Conservation (phyloP, 805 yeast genomes). For the Wickerhamomyces hampshirensis region DNA sequence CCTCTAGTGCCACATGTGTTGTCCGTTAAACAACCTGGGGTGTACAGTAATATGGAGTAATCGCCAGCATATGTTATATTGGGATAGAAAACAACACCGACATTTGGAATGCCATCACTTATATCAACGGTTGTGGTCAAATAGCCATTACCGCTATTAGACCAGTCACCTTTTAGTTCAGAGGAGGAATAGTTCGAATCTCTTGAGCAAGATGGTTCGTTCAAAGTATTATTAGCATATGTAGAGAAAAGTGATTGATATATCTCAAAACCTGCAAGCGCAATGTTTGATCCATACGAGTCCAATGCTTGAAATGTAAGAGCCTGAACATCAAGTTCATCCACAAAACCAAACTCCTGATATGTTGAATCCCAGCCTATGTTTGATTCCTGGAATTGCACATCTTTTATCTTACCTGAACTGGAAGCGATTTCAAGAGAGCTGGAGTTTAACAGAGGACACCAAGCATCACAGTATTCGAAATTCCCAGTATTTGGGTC, state of each 20-base stretch:
- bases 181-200: constrained; percentile 24
- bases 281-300: constrained; percentile 67
- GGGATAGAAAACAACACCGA: constrained; percentile 54
- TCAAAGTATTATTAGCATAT: constrained; percentile 72
- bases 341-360: constrained; percentile 81
- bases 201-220: constrained; percentile 55
- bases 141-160: constrained; percentile 29
- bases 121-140: constrained; percentile 28
- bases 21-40: constrained; percentile 82
- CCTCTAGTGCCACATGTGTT: constrained; percentile 68
- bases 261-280: constrained; percentile 67
- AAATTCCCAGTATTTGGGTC: constrained; percentile 64
- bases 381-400: constrained; percentile 29
- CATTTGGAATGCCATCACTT: constrained; percentile 28
- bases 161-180: constrained; percentile 27
- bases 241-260: constrained; percentile 51
- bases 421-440: constrained; percentile 25
- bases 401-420: constrained; percentile 5
- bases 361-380: constrained; percentile 39
- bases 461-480: constrained; percentile 77
- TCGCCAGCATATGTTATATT: constrained; percentile 69
- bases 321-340: constrained; percentile 54
- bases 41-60: constrained; percentile 66
- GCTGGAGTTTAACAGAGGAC: constrained; percentile 57
- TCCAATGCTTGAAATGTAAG: constrained; percentile 59